Percentiles rank a stretch among this genome's conserved stretches.
phyloP scores from a whole-genome alignment of 345 rosid species.

The Angophora floribunda region DNA sequence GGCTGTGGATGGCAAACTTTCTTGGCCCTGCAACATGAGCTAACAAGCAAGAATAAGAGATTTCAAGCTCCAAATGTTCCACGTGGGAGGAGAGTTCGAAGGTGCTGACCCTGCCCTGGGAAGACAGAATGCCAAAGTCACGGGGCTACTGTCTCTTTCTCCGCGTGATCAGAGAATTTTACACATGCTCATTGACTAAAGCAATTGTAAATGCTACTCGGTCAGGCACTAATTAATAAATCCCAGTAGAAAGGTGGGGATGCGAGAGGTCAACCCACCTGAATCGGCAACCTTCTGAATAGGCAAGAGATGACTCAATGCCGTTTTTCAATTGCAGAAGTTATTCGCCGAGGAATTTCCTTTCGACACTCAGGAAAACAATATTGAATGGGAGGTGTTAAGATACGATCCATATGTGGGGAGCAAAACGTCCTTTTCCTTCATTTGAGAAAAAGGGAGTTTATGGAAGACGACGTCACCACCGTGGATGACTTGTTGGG shows the following conservation, averaged over 20 bases:
- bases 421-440: neutral
- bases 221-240: neutral
- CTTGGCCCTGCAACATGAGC: neutral
- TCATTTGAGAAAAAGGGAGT: neutral
- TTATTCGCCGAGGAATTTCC: neutral
- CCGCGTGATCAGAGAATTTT: neutral
- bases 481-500: neutral
- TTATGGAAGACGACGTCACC: neutral
- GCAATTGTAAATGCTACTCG: neutral
- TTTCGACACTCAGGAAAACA: neutral
- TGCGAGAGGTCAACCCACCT: neutral
- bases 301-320: neutral
- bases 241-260: neutral
- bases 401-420: neutral
- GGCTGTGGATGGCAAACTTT: neutral
- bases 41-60: neutral
- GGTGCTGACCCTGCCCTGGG: neutral
- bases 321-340: neutral
- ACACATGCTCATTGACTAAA: neutral
- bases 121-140: neutral
- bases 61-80: neutral
- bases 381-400: neutral
- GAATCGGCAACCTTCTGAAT: neutral
- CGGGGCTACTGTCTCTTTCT: neutral
- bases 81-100: neutral